A percentile compares a stretch with the other conserved stretches of the same genome.
phyloP scores from a whole-genome alignment of 345 rosid genomes.

The Bretschneidera sinensis region DNA sequence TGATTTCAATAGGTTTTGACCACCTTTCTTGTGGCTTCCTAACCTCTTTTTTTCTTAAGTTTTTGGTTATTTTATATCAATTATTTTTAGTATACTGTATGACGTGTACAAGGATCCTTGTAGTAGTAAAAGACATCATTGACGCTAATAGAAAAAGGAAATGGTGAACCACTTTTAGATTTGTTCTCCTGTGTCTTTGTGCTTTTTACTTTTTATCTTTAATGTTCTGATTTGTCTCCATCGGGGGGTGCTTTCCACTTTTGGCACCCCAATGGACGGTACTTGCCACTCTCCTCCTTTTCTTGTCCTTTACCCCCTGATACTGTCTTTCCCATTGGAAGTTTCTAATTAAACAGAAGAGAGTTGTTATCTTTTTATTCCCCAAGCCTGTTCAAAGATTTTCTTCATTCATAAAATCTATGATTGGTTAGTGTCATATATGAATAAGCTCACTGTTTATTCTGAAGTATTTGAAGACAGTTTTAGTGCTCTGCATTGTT shows the following conservation, averaged over 20 bases:
- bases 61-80: too few relatives aligned
- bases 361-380: background rate
- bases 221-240: background rate
- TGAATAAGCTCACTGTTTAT: background rate
- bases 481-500: background rate
- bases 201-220: too few relatives aligned
- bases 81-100: too few relatives aligned
- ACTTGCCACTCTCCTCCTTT: too few relatives aligned
- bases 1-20: background rate
- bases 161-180: too few relatives aligned
- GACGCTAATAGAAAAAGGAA: background rate
- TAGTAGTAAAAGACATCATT: background rate
- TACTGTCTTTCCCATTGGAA: background rate
- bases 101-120: too few relatives aligned
- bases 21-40: background rate
- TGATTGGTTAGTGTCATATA: background rate
- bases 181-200: too few relatives aligned
- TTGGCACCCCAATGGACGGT: background rate
- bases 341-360: background rate
- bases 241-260: background rate
- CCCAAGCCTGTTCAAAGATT: background rate
- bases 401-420: background rate
- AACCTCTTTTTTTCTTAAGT: too few relatives aligned
- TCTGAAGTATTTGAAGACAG: background rate
- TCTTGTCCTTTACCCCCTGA: too few relatives aligned